phyloP scores from a whole-genome alignment of 1,284 basidiomycete species.

The Xerocomus nothofagi region DNA sequence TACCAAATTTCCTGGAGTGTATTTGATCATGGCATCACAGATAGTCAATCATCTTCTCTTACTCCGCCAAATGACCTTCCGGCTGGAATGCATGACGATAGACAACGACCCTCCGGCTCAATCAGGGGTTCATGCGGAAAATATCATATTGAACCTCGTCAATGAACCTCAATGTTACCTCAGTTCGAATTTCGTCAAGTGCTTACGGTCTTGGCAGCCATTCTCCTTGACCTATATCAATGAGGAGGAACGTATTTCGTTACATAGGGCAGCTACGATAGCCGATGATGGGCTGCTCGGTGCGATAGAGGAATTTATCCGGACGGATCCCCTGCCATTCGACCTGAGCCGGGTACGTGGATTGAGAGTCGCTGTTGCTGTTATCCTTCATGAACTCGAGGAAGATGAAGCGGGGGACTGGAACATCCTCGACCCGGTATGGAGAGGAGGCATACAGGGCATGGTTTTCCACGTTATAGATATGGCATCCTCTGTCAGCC shows the following conservation, averaged over 20 bases:
- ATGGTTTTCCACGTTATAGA: slow-evolving; percentile 56
- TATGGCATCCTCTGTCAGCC: slow-evolving; percentile 45
- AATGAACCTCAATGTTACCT: slow-evolving; percentile 62
- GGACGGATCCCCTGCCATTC: slow-evolving; percentile 32
- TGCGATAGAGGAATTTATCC: slow-evolving; percentile 60
- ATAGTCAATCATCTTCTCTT: slow-evolving; percentile 30
- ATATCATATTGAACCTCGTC: slow-evolving; percentile 60
- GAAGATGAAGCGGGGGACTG: slow-evolving; percentile 51
- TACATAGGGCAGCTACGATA: slow-evolving; percentile 60
- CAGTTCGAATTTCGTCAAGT: slow-evolving; percentile 53
- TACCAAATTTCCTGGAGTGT: background rate
- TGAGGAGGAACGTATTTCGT: slow-evolving; percentile 54
- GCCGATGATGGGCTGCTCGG: slow-evolving; percentile 62
- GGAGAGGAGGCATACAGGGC: slow-evolving; percentile 58
- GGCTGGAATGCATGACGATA: slow-evolving; percentile 29
- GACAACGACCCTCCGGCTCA: slow-evolving; percentile 63
- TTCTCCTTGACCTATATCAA: slow-evolving; percentile 59
- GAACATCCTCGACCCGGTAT: slow-evolving; percentile 52
- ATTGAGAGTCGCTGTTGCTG: slow-evolving; percentile 59
- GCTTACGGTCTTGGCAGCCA: slow-evolving; percentile 45
- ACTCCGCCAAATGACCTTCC: slow-evolving; percentile 30
- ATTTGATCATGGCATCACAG: slow-evolving; percentile 14
- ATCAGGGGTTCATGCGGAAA: slow-evolving; percentile 64
- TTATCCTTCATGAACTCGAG: slow-evolving; percentile 52
- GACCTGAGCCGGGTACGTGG: slow-evolving; percentile 52